Base-by-base conservation (phyloP, 306 rosid genomes). In the Dryas drummondii region DNA sequence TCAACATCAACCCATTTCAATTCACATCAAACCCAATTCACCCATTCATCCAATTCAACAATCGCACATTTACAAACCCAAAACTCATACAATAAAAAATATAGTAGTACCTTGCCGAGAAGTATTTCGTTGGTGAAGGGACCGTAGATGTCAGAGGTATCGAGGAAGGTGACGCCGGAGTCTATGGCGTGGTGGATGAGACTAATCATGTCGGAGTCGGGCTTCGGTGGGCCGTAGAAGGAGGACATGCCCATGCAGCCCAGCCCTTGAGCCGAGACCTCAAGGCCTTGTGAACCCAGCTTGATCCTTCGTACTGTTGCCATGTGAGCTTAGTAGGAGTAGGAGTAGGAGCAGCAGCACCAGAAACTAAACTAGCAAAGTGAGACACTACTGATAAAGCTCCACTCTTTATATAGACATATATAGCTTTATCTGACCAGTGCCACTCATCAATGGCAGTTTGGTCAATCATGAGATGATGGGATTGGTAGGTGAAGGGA, bases 221-320 rank as follows among this genome's bases (percentile, higher is more conserved):
- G 91, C 73, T 89, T 91, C 0, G 88, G 83, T 48, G 91, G 79
- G 12, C 91, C 90, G 51, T 89, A 91, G 86, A n/a, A 75, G 42
- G 79, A 71, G 4, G 97, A 85, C 98, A 93, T 91, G 2, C 89
- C 81, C 96, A 87, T 82, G 72, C 97, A 91, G 0, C 96, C 93
- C 26, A 88, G 86, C 58, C 93, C 96, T 41, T 91, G 91, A 2
- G 73, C 70, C 0, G 96, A 88, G 3, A 88, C 91, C 56, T 84
- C 90, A 22, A 87, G 48, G 26, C 94, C 94, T 42, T 87, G 76
- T 9, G 87, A 84, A 0, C 91, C 94, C n/a, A 89, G 76, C 79
- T 87, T 89, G 76, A 90, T 90, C 72, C 88, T 87, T 8, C 81
- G 79, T 8, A 85, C 83, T 27, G 51, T 59, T 42, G 82, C 81